Base-by-base conservation (phyloP, 495 filamentous ascomycete genomes). In the Lasiosphaeria miniovina region DNA sequence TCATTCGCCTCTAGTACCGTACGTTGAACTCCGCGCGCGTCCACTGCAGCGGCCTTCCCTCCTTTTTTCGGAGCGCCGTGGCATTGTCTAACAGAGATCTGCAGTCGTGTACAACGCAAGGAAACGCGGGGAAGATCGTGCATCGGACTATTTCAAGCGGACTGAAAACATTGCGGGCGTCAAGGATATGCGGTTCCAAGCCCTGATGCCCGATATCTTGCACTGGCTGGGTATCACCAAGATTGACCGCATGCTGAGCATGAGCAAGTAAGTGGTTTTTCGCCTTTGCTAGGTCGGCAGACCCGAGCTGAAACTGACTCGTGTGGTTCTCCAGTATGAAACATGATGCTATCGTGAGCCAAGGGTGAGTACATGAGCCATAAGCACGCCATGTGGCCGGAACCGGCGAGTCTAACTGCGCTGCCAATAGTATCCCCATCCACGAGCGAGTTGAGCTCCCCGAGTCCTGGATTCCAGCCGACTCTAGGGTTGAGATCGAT, bases 211-310 rank as follows among this genome's bases (percentile, higher is more conserved):
- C 38, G 93, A 96, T 70, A 93, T 98, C 64, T 84, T 98, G 49
- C 94, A 98, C 75, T 98, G 94, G 94, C 84, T 98, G 15, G 94
- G 94, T 60, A 96, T 98, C 68, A 95, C 88, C 75, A 98, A 98
- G 81, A 98, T 98, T 71, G 94, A 98, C 74, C 84, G 91, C 46
- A 98, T 98, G 94, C 81, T 98, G 52, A 95, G 90, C 74, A 98
- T 98, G 94, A 94, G 90, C 70, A 95, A 97, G 88, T 90, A 68
- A 80, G 86, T 82, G 40, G 0, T 1, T 2, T 2, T 24, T 0
- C 24, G 24, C 24, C 24, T 24, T 24, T 24, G 24, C 24, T 24
- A 24, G 24, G 24, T 24, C 24, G 24, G 24, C 24, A 0, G 24
- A 24, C 24, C 24, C 24, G 24, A 24, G 24, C 24, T 24, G 24